phyloP scores from a whole-genome alignment of 2,329 filamentous ascomycete genomes.

The Fonsecaea pedrosoi region DNA sequence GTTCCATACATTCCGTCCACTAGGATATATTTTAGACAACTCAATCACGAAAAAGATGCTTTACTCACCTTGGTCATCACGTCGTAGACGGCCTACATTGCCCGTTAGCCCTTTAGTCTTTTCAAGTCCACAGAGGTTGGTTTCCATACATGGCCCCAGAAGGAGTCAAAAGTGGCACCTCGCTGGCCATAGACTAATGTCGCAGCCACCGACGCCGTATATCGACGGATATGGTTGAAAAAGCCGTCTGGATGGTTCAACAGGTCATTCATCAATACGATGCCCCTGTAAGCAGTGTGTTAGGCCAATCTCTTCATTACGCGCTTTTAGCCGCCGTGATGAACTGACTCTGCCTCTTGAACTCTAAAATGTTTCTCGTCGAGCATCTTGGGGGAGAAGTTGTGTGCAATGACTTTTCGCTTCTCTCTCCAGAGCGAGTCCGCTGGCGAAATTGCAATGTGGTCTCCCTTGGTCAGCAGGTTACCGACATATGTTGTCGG shows the following conservation, averaged over 20 bases:
- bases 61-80: constrained; percentile 14
- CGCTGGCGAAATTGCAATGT: constrained; percentile 25
- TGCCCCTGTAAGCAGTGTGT: constrained; percentile 30
- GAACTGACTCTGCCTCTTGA: constrained; percentile 22
- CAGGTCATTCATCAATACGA: constrained; percentile 14
- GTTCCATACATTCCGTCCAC: constrained; percentile 23
- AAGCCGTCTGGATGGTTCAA: constrained; percentile 22
- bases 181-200: constrained; percentile 34
- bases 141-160: constrained; percentile 25
- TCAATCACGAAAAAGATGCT: neutral
- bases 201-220: constrained; percentile 32
- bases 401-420: constrained; percentile 45
- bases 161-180: constrained; percentile 14
- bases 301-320: constrained; percentile 10
- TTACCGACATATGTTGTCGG: constrained; percentile 16
- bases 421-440: constrained; percentile 21
- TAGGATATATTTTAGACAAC: constrained; percentile 18
- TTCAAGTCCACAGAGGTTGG: constrained; percentile 12
- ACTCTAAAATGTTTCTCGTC: constrained; percentile 21
- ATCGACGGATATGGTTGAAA: constrained; percentile 32
- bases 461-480: constrained; percentile 22
- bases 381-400: constrained; percentile 25
- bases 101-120: neutral
- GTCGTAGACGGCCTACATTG: constrained; percentile 30
- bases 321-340: neutral